Conservation (phyloP, 2,329 filamentous ascomycete species). For the Trichoderma lentiforme region DNA sequence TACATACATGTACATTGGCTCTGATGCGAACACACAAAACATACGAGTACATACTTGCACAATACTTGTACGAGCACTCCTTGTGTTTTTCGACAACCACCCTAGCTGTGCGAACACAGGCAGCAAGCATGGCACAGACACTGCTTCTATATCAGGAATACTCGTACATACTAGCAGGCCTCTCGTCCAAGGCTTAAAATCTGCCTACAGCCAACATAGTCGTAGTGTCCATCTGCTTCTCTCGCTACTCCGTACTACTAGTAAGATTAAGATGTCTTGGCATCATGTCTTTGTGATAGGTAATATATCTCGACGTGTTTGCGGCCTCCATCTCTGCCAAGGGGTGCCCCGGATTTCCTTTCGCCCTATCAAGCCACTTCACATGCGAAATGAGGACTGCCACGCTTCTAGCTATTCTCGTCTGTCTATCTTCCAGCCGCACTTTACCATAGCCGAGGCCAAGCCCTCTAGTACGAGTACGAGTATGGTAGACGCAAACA, state of each 20-base stretch:
- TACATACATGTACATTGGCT: background rate
- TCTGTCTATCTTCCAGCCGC: background rate
- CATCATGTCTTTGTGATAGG: background rate
- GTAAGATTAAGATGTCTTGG: slow-evolving; percentile 1
- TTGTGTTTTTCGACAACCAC: background rate
- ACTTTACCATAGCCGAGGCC: background rate
- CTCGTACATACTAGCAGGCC: background rate
- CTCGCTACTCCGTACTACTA: background rate
- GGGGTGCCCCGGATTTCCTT: slow-evolving; percentile 3
- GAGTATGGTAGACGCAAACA: background rate
- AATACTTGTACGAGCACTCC: background rate
- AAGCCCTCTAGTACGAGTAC: background rate
- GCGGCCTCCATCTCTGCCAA: background rate
- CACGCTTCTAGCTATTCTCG: background rate
- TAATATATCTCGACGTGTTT: background rate
- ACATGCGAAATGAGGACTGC: slow-evolving; percentile 3
- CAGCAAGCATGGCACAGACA: background rate
- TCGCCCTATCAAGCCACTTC: background rate
- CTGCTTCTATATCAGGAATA: background rate
- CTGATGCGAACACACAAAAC: background rate
- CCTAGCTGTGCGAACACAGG: background rate
- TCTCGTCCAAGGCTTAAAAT: background rate
- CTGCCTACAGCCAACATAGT: background rate
- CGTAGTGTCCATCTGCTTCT: background rate
- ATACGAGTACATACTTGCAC: background rate